Conservation (phyloP, 306 rosid species). For the Cicer cuneatum region DNA sequence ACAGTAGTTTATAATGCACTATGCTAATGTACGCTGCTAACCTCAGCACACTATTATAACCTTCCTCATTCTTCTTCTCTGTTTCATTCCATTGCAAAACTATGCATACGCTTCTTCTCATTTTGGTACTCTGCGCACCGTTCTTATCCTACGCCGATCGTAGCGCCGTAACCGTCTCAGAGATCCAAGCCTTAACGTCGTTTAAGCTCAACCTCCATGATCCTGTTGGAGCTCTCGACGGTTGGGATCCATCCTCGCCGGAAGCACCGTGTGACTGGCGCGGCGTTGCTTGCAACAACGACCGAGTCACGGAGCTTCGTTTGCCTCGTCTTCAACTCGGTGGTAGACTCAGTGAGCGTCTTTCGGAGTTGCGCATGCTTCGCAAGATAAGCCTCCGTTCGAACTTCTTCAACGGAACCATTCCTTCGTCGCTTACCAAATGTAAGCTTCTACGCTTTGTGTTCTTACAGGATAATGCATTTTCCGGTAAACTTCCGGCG, state of each 20-base stretch:
- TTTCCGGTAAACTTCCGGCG: constrained; percentile 73
- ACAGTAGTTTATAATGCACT: not conserved
- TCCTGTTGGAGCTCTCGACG: constrained; percentile 64
- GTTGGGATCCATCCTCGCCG: constrained; percentile 77
- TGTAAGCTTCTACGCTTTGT: constrained; percentile 68
- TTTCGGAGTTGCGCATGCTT: constrained; percentile 63
- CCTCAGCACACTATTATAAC: constrained; percentile 37
- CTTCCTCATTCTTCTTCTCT: not conserved
- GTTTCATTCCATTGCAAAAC: not conserved
- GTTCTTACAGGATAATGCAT: constrained; percentile 74
- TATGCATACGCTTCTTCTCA: constrained; percentile 43
- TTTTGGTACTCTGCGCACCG: constrained; percentile 56
- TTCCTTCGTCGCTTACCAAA: constrained; percentile 68
- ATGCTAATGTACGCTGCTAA: constrained; percentile 53
- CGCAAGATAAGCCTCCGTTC: constrained; percentile 78
- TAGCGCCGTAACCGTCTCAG: constrained; percentile 49
- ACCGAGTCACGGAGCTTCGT: constrained; percentile 75
- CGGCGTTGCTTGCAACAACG: constrained; percentile 57
- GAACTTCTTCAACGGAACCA: constrained; percentile 75
- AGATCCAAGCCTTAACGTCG: constrained; percentile 74
- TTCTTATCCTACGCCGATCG: constrained; percentile 60
- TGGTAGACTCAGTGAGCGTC: constrained; percentile 69
- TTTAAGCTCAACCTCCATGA: constrained; percentile 78
- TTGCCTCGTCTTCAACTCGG: constrained; percentile 79
- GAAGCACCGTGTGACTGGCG: constrained; percentile 94